Conservation (phyloP, 768 basidiomycete species). For the Chalciporus chontae region DNA sequence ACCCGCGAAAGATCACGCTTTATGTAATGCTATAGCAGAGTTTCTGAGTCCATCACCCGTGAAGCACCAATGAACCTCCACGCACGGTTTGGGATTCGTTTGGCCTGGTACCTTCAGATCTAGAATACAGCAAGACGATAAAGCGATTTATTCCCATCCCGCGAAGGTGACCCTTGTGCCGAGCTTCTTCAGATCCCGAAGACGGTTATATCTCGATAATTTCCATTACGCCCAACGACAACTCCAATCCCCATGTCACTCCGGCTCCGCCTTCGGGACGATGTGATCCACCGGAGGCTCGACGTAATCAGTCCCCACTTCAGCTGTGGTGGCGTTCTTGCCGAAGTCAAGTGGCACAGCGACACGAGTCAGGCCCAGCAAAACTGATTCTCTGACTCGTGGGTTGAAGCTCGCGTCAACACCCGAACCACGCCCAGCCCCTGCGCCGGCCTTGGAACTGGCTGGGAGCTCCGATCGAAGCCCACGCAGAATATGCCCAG, state of each 20-base stretch:
- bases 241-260: background rate
- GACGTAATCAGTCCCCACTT: background rate
- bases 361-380: slow-evolving; percentile 30
- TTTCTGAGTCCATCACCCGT: too few species aligned
- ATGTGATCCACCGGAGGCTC: background rate
- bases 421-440: background rate
- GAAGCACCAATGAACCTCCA: too few species aligned
- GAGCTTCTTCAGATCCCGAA: background rate
- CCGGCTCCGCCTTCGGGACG: slow-evolving; percentile 12
- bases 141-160: too few species aligned
- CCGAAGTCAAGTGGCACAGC: slow-evolving; percentile 28
- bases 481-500: slow-evolving; percentile 39
- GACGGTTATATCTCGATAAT: background rate
- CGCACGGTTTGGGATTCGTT: too few species aligned
- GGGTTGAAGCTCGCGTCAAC: slow-evolving; percentile 1
- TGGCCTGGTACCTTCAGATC: too few species aligned
- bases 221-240: background rate
- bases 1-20: too few species aligned
- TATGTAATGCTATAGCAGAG: too few species aligned
- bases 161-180: too few species aligned
- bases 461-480: slow-evolving; percentile 17
- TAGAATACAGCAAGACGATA: too few species aligned
- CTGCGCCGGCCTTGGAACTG: background rate
- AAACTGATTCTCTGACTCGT: slow-evolving; percentile 16
- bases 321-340: background rate